Conservation (phyloP, 2,329 filamentous ascomycete species). For the Clarireedia monteithiana region DNA sequence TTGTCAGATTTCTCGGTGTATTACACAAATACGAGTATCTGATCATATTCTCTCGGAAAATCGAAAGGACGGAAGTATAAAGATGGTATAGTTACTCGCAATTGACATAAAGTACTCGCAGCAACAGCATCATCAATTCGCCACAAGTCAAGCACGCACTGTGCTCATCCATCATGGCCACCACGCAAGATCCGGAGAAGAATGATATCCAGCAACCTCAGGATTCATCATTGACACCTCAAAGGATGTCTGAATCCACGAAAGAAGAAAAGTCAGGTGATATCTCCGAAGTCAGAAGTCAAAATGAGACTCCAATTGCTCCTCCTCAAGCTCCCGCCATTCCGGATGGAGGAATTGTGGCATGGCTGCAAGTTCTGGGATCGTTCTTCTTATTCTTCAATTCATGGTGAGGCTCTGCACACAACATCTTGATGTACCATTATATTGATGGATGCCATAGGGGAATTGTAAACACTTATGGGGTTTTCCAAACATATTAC, state of each 20-base stretch:
- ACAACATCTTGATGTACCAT: too few relatives aligned
- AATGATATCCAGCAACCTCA: not conserved
- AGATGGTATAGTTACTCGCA: too few relatives aligned
- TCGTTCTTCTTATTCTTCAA: constrained; percentile 47
- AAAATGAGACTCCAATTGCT: not conserved
- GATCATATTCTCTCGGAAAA: too few relatives aligned
- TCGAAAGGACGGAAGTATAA: too few relatives aligned
- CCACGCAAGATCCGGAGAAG: too few relatives aligned
- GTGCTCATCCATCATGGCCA: too few relatives aligned
- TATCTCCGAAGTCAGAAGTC: not conserved
- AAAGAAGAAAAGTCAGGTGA: not conserved
- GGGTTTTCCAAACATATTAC: constrained; percentile 49
- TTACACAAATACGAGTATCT: too few relatives aligned
- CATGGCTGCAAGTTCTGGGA: constrained; percentile 47
- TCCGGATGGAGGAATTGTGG: constrained; percentile 41
- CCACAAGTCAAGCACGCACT: too few relatives aligned
- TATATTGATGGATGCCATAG: constrained; percentile 16
- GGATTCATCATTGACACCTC: too few relatives aligned
- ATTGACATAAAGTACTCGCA: too few relatives aligned
- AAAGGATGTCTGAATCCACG: not conserved
- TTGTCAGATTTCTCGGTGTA: too few relatives aligned
- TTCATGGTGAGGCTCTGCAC: constrained; percentile 34
- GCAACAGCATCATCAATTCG: too few relatives aligned
- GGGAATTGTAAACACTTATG: constrained; percentile 40
- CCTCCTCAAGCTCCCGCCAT: not conserved